Evolutionary conservation across 75 land plant species (phyloP), one percentile per base, ranked within the genome.

Genomic region (Pseudotsuga menziesii): DNA sequence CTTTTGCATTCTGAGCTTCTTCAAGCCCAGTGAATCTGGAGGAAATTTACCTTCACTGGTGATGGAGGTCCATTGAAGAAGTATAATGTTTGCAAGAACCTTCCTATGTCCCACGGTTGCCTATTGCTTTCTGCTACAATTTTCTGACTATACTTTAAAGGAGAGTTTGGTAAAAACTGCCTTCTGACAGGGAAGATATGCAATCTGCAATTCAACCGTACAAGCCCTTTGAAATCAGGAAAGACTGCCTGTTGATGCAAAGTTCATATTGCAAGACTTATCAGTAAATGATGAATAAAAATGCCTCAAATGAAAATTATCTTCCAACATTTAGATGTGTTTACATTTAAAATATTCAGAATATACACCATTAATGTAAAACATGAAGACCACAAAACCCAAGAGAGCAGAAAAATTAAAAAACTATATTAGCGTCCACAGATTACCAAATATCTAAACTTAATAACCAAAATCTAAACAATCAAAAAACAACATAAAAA

Each of bases 31-130:
- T 8, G 14, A 52, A 52, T 36, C 72, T 12, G 76, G 27, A 75
- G 16, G 4, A 5, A 12, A 22, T 15, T 73, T 71, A 92, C 98
- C 91, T 90, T 89, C 4, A 75, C 76, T 32, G 91, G 89, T 80
- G 93, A 89, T 19, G 95, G 97, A 62, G 91, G 98, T 19, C 86
- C 94, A 58, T 97, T 95, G 72, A 95, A 97, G 61, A 93, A 97
- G 44, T 82, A 91, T 70, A 95, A 61, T 55, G 99, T 97, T 70
- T 73, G 85, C 35, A 97, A 52, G 77, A 97, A 97, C 81, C 98
- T 89, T 11, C 99, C 98, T 67, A 97, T 77, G 77, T 97, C 98
- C 99, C 99, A 97, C 57, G 80, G 71, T 87, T 95, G 81, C 12
- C 84, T 83, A 20, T 81, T 82, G 58, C 85, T 78, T 67, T 80